phyloP scores from a whole-genome alignment of 2,329 filamentous ascomycete species.

The Hypoxylon sp. region DNA sequence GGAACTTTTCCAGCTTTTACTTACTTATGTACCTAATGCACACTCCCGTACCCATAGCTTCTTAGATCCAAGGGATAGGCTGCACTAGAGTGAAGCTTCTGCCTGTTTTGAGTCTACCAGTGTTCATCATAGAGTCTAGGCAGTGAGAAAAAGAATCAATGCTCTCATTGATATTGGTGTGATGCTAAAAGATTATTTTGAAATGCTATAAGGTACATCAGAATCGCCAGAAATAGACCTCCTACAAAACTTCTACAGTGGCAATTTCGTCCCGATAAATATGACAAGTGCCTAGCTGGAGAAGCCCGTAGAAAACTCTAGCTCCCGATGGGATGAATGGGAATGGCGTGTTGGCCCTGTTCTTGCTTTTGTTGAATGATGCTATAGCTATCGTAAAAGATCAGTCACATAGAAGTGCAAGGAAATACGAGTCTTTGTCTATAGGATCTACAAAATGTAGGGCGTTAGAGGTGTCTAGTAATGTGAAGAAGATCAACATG shows the following conservation, averaged over 20 bases:
- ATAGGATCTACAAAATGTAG: background rate
- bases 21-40: constrained; percentile 12
- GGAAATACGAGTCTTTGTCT: background rate
- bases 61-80: constrained; percentile 13
- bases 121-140: background rate
- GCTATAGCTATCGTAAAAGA: background rate
- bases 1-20: constrained; percentile 29
- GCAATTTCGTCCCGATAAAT: background rate
- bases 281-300: background rate
- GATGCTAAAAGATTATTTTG: background rate
- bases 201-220: background rate
- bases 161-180: background rate
- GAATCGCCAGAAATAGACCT: background rate
- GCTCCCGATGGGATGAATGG: background rate
- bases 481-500: background rate
- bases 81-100: background rate
- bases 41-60: constrained; percentile 26
- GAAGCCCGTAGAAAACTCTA: background rate
- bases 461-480: background rate
- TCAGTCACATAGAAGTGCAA: background rate
- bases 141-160: background rate
- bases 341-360: background rate
- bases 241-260: background rate
- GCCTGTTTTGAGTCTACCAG: background rate
- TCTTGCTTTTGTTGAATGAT: background rate